Conservation (phyloP, 2,329 filamentous ascomycete species). For the Pseudogymnoascus sp. region DNA sequence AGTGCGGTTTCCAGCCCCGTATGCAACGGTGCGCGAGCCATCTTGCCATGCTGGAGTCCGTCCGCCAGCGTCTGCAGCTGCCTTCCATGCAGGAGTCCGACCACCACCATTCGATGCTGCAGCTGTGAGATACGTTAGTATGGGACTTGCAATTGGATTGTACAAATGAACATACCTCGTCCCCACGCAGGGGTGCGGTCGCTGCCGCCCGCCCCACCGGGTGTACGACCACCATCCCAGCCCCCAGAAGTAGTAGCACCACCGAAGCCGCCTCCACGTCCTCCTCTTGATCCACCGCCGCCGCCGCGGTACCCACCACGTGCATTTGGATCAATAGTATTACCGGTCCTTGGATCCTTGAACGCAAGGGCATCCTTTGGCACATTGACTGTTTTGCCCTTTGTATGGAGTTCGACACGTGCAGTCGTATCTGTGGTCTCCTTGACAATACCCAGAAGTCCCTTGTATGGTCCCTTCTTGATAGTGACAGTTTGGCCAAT, state of each 20-base stretch:
- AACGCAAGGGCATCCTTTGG: slow-evolving; percentile 73
- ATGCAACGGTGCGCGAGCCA: slow-evolving; percentile 59
- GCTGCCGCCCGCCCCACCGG: slow-evolving; percentile 48
- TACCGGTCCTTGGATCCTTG: slow-evolving; percentile 75
- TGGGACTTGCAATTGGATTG: not conserved
- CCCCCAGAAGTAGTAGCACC: slow-evolving; percentile 39
- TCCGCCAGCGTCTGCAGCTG: slow-evolving; percentile 36
- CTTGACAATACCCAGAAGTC: slow-evolving; percentile 88
- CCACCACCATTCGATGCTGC: slow-evolving; percentile 47
- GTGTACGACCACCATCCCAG: slow-evolving; percentile 59
- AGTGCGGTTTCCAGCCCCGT: slow-evolving; percentile 63
- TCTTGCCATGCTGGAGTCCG: slow-evolving; percentile 63
- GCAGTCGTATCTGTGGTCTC: slow-evolving; percentile 81
- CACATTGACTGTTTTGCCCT: slow-evolving; percentile 83
- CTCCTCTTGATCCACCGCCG: slow-evolving; percentile 35
- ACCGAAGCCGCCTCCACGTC: slow-evolving; percentile 39
- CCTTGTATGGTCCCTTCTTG: slow-evolving; percentile 81
- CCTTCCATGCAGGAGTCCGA: slow-evolving; percentile 56
- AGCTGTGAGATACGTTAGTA: slow-evolving; percentile 30
- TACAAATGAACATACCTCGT: slow-evolving; percentile 46
- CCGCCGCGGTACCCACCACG: slow-evolving; percentile 36
- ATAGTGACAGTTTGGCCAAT: slow-evolving; percentile 90
- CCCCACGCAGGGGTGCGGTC: slow-evolving; percentile 74
- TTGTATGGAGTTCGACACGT: slow-evolving; percentile 87
- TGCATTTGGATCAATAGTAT: slow-evolving; percentile 62